phyloP scores from a whole-genome alignment of 2,329 filamentous ascomycete species.

The Hymenoscyphus scutula region DNA sequence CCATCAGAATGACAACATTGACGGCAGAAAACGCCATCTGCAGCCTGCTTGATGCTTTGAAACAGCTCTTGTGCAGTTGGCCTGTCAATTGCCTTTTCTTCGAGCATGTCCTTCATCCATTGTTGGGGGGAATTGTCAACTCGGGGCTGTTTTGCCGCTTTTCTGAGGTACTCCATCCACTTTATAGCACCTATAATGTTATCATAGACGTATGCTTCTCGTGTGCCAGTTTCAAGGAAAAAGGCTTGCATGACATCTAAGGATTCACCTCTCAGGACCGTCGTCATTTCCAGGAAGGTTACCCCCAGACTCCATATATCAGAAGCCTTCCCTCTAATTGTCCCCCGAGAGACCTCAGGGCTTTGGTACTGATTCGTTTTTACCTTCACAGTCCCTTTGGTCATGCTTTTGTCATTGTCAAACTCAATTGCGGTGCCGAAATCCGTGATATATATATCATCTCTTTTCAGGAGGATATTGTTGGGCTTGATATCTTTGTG shows the following conservation, averaged over 20 bases:
- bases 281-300: conserved; percentile 17
- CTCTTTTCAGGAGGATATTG: conserved; percentile 4
- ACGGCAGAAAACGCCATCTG: neutral
- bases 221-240: neutral
- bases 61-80: conserved; percentile 12
- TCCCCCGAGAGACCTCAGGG: neutral
- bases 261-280: conserved; percentile 11
- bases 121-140: conserved; percentile 16
- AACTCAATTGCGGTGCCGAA: conserved; percentile 6
- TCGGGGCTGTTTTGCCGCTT: conserved; percentile 7
- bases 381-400: neutral
- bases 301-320: conserved; percentile 14
- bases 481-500: conserved; percentile 9
- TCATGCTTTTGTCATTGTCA: conserved; percentile 6
- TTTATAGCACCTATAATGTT: neutral
- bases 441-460: conserved; percentile 7
- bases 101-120: conserved; percentile 19
- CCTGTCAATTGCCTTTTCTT: conserved; percentile 10
- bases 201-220: neutral
- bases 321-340: neutral
- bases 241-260: conserved; percentile 13
- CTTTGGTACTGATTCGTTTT: neutral
- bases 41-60: conserved; percentile 7
- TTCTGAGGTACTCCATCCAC: conserved; percentile 2
- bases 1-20: conserved; percentile 1